These are phyloP conservation scores for Candida orba DNA, from an alignment of 805 yeast genomes.

Conservation along the genomic window DNA sequence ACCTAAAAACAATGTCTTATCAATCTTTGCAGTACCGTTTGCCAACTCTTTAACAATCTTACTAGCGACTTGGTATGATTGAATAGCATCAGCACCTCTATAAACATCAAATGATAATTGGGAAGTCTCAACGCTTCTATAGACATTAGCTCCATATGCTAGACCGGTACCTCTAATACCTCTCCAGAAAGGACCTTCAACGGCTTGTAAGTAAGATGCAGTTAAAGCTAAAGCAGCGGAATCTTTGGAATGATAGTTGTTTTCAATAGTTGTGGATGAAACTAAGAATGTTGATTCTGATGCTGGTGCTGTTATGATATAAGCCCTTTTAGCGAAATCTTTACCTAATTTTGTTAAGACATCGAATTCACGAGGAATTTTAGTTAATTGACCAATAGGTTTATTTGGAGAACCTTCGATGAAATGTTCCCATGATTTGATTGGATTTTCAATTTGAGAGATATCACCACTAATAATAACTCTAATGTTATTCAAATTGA, in stretches of 20 bases:
- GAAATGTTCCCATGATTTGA: constrained; percentile 45
- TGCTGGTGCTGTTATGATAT: constrained; percentile 68
- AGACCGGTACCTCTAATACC: constrained; percentile 92
- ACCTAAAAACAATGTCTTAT: constrained; percentile 54
- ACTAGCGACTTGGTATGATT: constrained; percentile 54
- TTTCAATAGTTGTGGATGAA: constrained; percentile 53
- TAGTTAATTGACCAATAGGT: constrained; percentile 14
- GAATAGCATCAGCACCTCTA: constrained; percentile 76
- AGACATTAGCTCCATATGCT: constrained; percentile 79
- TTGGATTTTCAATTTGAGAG: constrained; percentile 42
- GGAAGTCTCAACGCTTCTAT: constrained; percentile 57
- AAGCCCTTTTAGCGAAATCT: constrained; percentile 45
- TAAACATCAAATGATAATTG: constrained; percentile 60
- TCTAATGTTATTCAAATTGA: constrained; percentile 53
- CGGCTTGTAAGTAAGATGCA: constrained; percentile 69
- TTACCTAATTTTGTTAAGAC: constrained; percentile 52
- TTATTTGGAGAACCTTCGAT: constrained; percentile 19
- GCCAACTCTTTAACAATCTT: constrained; percentile 57
- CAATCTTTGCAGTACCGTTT: constrained; percentile 46
- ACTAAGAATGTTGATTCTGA: constrained; percentile 73
- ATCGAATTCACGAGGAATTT: constrained; percentile 46
- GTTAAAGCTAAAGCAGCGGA: constrained; percentile 65
- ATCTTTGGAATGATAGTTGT: constrained; percentile 48
- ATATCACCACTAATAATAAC: constrained; percentile 68
- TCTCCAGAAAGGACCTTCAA: constrained; percentile 96